Base-by-base conservation (phyloP, 352 stramenopile species). In the Phytophthora sojae region DNA sequence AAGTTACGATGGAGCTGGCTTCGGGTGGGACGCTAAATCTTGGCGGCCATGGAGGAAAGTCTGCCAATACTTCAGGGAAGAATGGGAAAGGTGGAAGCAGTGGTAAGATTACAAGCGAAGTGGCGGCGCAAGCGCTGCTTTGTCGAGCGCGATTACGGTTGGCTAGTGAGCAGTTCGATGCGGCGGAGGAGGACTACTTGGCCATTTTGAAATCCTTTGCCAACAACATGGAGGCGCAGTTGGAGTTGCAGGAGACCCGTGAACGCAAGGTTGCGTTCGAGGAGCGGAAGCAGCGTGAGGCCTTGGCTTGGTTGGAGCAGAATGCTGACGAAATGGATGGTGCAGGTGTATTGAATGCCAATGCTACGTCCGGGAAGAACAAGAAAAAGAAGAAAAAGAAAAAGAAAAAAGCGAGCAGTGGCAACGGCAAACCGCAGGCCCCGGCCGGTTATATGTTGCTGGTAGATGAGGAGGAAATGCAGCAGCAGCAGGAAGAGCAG, bases 381-480 rank as follows among this genome's bases (percentile, higher is more conserved):
- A 94, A 92, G 61, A 90, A 86, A 61, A 93, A 91, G 71, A 92
- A 92, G 58, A 77, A 80, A 25, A 94, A 89, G 67, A 88, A 87
- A 53, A 19, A 89, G 21, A 21, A 21, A 21, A 21, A 84, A 44
- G 15, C 64, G 11, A 80, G 50, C 55, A 67, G 25, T 15, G 62
- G 26, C 44, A 64, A 56, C 29, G 56, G 60, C 14, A 71, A 69
- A 7, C 25, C 57, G 12, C 65, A 69, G 7, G 60, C 68, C 5
- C 65, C 70, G 6, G 64, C 68, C 5, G 80, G 68, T 3, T 84
- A 88, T 42, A 57, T 86, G n/a, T 57, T 83, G 52, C 74, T 85
- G 8, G 71, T 80, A 15, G 82, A 85, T 61, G 77, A 85, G 35
- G 80, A 88, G 42, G 79, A 81, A 15, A 51, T 76, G 29, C 55